A percentile compares a stretch with the other conserved stretches of the same genome.
These are phyloP conservation scores for Sungouiozyma ichnusensis DNA, from an alignment of 805 yeast genomes.

Conservation along the genomic window DNA sequence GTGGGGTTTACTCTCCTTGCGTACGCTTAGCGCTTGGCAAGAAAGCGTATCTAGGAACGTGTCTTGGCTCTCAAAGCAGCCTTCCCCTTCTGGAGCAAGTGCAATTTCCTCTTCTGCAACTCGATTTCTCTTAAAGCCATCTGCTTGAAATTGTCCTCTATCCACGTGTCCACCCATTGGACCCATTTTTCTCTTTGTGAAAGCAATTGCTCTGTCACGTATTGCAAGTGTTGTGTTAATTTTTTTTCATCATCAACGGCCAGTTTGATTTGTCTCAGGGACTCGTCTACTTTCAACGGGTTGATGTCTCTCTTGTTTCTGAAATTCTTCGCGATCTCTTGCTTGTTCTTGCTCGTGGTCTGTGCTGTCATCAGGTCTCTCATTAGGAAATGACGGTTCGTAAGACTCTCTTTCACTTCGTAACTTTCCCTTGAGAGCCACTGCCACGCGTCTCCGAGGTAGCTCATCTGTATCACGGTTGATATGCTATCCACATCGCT, in stretches of 20 bases:
- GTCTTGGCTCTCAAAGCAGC: no score
- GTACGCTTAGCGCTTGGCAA: no score
- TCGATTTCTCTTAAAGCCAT: constrained; percentile 67
- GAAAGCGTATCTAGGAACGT: no score
- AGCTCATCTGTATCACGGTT: constrained; percentile 61
- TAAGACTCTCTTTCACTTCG: constrained; percentile 82
- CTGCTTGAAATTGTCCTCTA: constrained; percentile 44
- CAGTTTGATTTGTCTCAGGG: constrained; percentile 65
- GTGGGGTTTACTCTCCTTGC: no score
- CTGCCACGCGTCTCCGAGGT: constrained; percentile 65
- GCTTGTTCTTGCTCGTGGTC: constrained; percentile 56
- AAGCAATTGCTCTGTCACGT: constrained; percentile 79
- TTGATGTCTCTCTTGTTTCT: constrained; percentile 66
- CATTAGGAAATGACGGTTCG: constrained; percentile 88
- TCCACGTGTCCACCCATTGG: constrained; percentile 43
- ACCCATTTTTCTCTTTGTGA: constrained; percentile 49
- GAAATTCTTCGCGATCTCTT: constrained; percentile 58
- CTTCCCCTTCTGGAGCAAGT: constrained; percentile 50
- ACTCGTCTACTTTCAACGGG: constrained; percentile 85
- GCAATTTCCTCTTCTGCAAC: constrained; percentile 71
- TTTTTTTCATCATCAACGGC: constrained; percentile 71
- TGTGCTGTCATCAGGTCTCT: constrained; percentile 78
- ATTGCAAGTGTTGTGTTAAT: constrained; percentile 62
- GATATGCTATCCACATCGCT: constrained; percentile 71
- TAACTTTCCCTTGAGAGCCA: constrained; percentile 65